phyloP scores from a whole-genome alignment of 208 protist genomes.

The Lotmaria passim region DNA sequence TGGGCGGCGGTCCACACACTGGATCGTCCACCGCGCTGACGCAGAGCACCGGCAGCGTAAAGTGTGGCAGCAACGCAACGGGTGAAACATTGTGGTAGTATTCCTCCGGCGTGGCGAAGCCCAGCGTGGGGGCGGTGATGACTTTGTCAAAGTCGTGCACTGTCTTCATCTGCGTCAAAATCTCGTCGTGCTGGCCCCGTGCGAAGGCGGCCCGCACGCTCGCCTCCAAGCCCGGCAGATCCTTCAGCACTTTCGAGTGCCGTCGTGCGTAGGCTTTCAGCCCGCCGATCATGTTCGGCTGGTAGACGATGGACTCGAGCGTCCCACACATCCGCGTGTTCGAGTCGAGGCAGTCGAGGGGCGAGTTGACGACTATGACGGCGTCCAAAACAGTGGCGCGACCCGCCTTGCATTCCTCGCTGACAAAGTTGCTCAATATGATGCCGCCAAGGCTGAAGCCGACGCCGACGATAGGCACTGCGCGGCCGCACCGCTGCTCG shows the following conservation, averaged over 20 bases:
- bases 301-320: constrained; percentile 49
- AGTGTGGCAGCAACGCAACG: constrained; percentile 49
- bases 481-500: constrained; percentile 31
- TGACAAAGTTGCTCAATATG: constrained; percentile 67
- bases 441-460: constrained; percentile 82
- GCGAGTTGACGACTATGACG: constrained; percentile 59
- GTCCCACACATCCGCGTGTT: constrained; percentile 32
- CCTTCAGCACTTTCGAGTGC: constrained; percentile 53
- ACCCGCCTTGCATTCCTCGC: constrained; percentile 49
- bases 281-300: constrained; percentile 54
- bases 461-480: constrained; percentile 41
- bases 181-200: constrained; percentile 19
- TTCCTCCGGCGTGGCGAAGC: constrained; percentile 53
- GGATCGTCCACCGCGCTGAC: constrained; percentile 67
- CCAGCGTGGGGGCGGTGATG: constrained; percentile 66
- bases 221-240: constrained; percentile 38
- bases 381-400: constrained; percentile 36
- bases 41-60: constrained; percentile 67
- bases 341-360: constrained; percentile 56
- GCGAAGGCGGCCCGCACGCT: constrained; percentile 42
- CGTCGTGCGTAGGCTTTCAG: constrained; percentile 49
- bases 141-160: constrained; percentile 63
- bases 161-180: constrained; percentile 46
- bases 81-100: constrained; percentile 67
- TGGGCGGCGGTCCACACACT: constrained; percentile 43